Evolutionary conservation across 2,329 filamentous ascomycete species (phyloP).

Genomic region (Rutstroemia sp.): DNA sequence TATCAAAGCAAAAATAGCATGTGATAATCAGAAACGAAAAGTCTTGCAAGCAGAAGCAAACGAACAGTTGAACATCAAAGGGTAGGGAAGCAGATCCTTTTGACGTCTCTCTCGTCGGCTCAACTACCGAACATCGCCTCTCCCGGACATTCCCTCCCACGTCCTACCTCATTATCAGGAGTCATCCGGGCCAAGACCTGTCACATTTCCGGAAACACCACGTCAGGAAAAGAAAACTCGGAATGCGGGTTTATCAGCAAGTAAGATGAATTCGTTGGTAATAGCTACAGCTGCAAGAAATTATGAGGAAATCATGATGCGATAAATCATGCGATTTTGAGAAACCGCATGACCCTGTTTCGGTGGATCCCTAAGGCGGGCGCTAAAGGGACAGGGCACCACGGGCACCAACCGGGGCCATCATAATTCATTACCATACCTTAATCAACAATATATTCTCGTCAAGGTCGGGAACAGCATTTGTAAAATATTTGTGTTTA

Average conservation of each 20-base stretch:
- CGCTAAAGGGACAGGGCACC: no score
- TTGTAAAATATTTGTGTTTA: no score
- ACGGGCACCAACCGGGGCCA: no score
- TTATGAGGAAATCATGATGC: neutral
- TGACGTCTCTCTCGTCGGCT: neutral
- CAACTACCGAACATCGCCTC: neutral
- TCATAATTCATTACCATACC: no score
- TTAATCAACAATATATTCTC: no score
- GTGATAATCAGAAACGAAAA: neutral
- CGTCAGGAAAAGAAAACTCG: no score
- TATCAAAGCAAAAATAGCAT: neutral
- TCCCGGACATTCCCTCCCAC: neutral
- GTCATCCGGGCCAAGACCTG: neutral
- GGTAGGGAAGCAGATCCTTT: neutral
- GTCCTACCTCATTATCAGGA: neutral
- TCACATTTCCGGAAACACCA: no score
- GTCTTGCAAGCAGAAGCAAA: neutral
- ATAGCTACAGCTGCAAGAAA: neutral
- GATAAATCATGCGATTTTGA: conserved; percentile 9
- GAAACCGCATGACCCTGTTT: neutral
- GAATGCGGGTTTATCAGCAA: neutral
- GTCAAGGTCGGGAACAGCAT: no score
- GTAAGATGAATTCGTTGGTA: neutral
- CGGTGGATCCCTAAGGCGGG: neutral
- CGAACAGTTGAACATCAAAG: neutral